These are phyloP conservation scores for Pseudogymnoascus sp. DNA, from an alignment of 2,329 filamentous ascomycete genomes.

Conservation along the genomic window DNA sequence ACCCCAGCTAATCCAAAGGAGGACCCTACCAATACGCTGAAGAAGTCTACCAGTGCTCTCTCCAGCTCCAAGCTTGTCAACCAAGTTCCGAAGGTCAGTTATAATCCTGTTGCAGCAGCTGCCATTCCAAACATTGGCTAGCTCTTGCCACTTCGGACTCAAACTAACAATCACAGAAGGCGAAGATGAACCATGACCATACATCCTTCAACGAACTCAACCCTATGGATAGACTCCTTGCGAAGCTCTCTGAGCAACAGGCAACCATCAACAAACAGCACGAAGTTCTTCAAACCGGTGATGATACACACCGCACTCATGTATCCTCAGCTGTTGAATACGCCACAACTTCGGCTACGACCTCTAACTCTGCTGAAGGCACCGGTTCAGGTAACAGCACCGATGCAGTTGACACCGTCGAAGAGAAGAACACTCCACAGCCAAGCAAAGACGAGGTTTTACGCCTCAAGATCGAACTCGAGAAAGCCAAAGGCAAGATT, in stretches of 20 bases:
- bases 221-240: slow-evolving; percentile 66
- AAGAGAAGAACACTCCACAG: slow-evolving; percentile 33
- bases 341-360: slow-evolving; percentile 43
- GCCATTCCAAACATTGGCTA: background rate
- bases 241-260: slow-evolving; percentile 69
- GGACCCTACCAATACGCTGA: slow-evolving; percentile 20
- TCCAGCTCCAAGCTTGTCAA: slow-evolving; percentile 51
- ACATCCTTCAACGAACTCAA: slow-evolving; percentile 36
- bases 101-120: slow-evolving; percentile 6
- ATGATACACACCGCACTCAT: slow-evolving; percentile 24
- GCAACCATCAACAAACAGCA: slow-evolving; percentile 53
- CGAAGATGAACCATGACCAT: slow-evolving; percentile 43
- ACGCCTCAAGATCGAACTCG: slow-evolving; percentile 64
- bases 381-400: slow-evolving; percentile 42
- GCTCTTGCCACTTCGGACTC: slow-evolving; percentile 6
- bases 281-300: slow-evolving; percentile 41
- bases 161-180: slow-evolving; percentile 37
- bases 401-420: slow-evolving; percentile 46
- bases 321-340: slow-evolving; percentile 37
- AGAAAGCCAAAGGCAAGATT: slow-evolving; percentile 64
- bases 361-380: slow-evolving; percentile 47
- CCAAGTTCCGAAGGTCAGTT: slow-evolving; percentile 47
- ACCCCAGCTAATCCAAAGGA: slow-evolving; percentile 20
- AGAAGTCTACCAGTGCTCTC: slow-evolving; percentile 39
- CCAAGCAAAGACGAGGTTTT: slow-evolving; percentile 51